Evolutionary conservation across 768 basidiomycete species (phyloP), one percentile per base, ranked within the genome.

Genomic region (Leccinum boreale): DNA sequence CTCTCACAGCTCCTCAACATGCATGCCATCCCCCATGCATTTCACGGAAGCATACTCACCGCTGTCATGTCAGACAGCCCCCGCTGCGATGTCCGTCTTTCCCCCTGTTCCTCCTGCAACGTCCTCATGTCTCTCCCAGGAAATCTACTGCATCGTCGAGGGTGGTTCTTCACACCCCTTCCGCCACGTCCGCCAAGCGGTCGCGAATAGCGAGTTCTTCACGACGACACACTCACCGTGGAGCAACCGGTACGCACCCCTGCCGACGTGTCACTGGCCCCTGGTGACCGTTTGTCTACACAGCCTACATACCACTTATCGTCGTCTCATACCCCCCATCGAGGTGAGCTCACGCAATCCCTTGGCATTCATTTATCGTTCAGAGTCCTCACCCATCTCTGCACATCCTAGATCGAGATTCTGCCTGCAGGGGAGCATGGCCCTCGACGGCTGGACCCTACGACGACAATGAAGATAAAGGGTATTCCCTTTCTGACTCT

Each of bases 91-190:
- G 91, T 86, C 66, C 57, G 83, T 79, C 6, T 53, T 31, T n/a
- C 26, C 56, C 31, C 57, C 35, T 56, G 47, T 15, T 23, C 54
- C 19, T 5, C 31, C 5, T 33, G 19, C 12, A 1, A 21, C 39
- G 15, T 55, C 26, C 64, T 67, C 58, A 70, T 39, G 17, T 26
- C 44, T 24, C 48, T n/a, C 12, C 5, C 71, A 93, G 92, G 91
- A 94, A 73, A 88, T 94, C 53, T 86, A 79, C 61, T 93, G 91
- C 70, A 85, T 94, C 69, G 90, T 92, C 59, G 87, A 92, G 72
- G 85, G 85, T 48, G 84, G 86, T n/a, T 72, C 82, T 35, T 72
- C 79, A 1, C 86, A 92, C 70, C 86, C 90, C 0, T 94, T 92
- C 70, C 84, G 89, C 58, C 84, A 86, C 57, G 88, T 90, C 48